Percentiles rank a stretch among this genome's conserved stretches.
phyloP scores from a whole-genome alignment of 1,284 basidiomycete genomes.

The Leccinum griseonigrum region DNA sequence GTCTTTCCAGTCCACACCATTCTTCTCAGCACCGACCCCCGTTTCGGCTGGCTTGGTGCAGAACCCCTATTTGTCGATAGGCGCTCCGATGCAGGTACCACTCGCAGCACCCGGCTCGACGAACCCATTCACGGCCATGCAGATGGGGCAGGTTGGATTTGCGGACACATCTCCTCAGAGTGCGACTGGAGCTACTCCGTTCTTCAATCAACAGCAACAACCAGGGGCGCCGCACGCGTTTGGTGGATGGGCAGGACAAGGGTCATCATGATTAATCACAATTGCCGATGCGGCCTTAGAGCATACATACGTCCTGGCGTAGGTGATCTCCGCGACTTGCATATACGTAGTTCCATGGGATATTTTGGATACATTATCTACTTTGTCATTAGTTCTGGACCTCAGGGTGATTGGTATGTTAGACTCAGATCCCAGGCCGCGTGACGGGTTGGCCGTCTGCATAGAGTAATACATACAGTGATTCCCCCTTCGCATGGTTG shows the following conservation, averaged over 20 bases:
- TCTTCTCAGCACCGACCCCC: neutral
- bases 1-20: conserved; percentile 11
- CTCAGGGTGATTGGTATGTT: neutral
- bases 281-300: neutral
- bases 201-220: conserved; percentile 17
- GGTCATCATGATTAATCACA: conserved; percentile 16
- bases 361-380: conserved; percentile 5
- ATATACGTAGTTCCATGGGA: neutral
- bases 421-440: neutral
- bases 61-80: conserved; percentile 10
- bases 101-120: neutral
- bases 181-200: conserved; percentile 10
- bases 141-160: conserved; percentile 12
- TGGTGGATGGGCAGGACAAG: conserved; percentile 17
- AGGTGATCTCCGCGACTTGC: neutral
- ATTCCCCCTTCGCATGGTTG: neutral
- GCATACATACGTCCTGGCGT: neutral
- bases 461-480: neutral
- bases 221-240: conserved; percentile 7
- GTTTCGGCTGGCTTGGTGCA: neutral
- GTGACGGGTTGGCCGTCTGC: neutral
- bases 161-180: conserved; percentile 10
- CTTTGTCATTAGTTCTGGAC: neutral
- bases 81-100: conserved; percentile 7
- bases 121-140: conserved; percentile 23